Conservation (phyloP, 2,329 filamentous ascomycete species). For the Reticulascus tulasneorum region DNA sequence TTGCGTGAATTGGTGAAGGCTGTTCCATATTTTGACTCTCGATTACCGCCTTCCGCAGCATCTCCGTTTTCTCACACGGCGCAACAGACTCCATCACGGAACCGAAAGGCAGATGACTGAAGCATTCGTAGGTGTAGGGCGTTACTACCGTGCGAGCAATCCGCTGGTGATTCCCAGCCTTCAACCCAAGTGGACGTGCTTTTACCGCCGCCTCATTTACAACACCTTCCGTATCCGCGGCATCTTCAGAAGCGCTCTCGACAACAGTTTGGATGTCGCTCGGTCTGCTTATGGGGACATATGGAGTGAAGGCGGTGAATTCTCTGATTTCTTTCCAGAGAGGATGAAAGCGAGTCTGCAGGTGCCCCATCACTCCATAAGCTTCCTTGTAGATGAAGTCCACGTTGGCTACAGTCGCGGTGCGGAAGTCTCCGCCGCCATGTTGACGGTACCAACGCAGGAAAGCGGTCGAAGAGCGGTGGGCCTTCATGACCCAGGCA, state of each 20-base stretch:
- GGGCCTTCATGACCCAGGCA: conserved; percentile 47
- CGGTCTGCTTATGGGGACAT: conserved; percentile 1
- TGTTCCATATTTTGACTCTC: conserved; percentile 22
- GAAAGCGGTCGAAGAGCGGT: conserved; percentile 40
- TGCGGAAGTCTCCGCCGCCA: conserved; percentile 56
- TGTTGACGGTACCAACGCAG: conserved; percentile 50
- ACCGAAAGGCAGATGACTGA: conserved; percentile 59
- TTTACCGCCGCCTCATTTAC: too few relatives aligned
- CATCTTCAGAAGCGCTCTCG: too few relatives aligned
- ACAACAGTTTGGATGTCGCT: too few relatives aligned
- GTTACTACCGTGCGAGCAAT: conserved; percentile 60
- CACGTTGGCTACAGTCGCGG: conserved; percentile 54
- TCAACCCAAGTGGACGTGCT: too few relatives aligned
- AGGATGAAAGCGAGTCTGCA: conserved; percentile 29
- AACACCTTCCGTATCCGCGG: too few relatives aligned
- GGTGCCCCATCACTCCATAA: conserved; percentile 38
- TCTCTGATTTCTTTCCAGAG: conserved; percentile 52
- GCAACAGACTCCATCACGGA: conserved; percentile 39
- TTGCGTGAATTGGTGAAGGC: conserved; percentile 17
- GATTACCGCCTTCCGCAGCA: conserved; percentile 24
- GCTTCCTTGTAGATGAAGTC: conserved; percentile 65
- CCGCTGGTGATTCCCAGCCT: too few relatives aligned
- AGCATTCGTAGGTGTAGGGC: conserved; percentile 61
- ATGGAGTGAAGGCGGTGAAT: conserved; percentile 28
- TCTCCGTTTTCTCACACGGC: conserved; percentile 20